Evolutionary conservation across 371 early-diverging fungal genomes (phyloP), one percentile per base, ranked within the genome.

Genomic region (Dichotomocladium elegans): DNA sequence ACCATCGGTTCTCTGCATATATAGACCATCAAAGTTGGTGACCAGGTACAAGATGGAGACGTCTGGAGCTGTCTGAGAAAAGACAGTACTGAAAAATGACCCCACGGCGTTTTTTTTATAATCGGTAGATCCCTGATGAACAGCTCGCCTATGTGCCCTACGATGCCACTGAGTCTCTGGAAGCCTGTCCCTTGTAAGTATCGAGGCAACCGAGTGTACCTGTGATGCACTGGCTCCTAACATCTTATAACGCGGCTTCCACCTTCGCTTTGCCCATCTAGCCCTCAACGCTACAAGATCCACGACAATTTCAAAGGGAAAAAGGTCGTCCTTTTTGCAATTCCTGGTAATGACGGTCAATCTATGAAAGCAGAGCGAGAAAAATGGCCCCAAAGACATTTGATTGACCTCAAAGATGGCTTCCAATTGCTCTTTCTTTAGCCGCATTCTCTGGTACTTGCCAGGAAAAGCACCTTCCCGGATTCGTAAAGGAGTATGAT

Each of bases 371-470:
- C 8, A 41, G 8, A 8, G 8, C 17, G 42, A 8, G 12, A 8
- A 11, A 15, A 8, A 8, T 10, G 8, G 17, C 9, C 17, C 8
- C 17, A 8, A 9, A 8, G 12, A 17, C 8, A 41, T 21, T 10
- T 41, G 17, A 15, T 41, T 8, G 42, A 8, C 21, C 21, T 17
- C 17, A 8, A 25, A n/a, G n/a, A n/a, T n/a, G n/a, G n/a, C n/a
- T n/a, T n/a, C n/a, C n/a, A n/a, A n/a, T n/a, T n/a, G n/a, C n/a
- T n/a, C n/a, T n/a, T n/a, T n/a, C n/a, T n/a, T n/a, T 33, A 64
- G 64, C 81, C 17, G 88, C 89, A 22, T 88, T 87, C 60, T 85
- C 89, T 2, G 89, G 90, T 4, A 83, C 86, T 12, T 91, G 92
- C 70, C 78, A 82, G 12, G 79, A 81, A 58, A 52, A 67, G 52